These are phyloP conservation scores for Hericium alpestre DNA, from an alignment of 768 basidiomycete genomes.

Conservation along the genomic window DNA sequence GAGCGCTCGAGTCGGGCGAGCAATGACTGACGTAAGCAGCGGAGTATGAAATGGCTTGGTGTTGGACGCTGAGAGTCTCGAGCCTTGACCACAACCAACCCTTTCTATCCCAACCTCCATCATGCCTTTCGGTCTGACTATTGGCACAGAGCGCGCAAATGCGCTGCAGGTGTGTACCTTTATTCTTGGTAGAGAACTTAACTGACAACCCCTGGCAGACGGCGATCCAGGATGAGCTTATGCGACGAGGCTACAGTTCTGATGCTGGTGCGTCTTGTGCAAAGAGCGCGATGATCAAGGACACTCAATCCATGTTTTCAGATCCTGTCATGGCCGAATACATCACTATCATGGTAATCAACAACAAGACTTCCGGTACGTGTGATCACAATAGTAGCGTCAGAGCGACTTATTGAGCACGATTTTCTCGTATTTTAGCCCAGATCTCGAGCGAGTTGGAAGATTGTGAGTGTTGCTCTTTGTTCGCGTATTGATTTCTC, in stretches of 20 bases:
- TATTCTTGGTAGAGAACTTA: not conserved
- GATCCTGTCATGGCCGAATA: slow-evolving; percentile 92
- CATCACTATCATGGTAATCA: slow-evolving; percentile 91
- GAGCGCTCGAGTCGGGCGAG: not conserved
- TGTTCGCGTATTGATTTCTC: not conserved
- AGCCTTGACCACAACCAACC: not conserved
- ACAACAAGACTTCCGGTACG: slow-evolving; percentile 74
- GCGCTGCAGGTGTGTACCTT: slow-evolving; percentile 48
- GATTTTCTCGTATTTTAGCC: slow-evolving; percentile 28
- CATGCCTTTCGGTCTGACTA: slow-evolving; percentile 70
- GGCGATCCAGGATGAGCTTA: slow-evolving; percentile 76
- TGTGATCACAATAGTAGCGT: slow-evolving; percentile 2
- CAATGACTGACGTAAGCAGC: not conserved
- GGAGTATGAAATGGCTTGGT: not conserved
- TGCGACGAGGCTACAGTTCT: slow-evolving; percentile 57
- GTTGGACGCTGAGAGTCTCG: not conserved
- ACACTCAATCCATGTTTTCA: slow-evolving; percentile 17
- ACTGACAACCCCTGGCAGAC: slow-evolving; percentile 29
- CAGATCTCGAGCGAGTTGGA: slow-evolving; percentile 85
- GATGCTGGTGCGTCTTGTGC: slow-evolving; percentile 49
- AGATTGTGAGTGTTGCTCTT: slow-evolving; percentile 42
- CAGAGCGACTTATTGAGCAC: slow-evolving; percentile 3
- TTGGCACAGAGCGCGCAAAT: slow-evolving; percentile 67
- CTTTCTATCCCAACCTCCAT: slow-evolving; percentile 5
- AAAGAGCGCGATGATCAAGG: not conserved